These are phyloP conservation scores for Amylocystis lapponica DNA, from an alignment of 768 basidiomycete species.

Conservation along the genomic window DNA sequence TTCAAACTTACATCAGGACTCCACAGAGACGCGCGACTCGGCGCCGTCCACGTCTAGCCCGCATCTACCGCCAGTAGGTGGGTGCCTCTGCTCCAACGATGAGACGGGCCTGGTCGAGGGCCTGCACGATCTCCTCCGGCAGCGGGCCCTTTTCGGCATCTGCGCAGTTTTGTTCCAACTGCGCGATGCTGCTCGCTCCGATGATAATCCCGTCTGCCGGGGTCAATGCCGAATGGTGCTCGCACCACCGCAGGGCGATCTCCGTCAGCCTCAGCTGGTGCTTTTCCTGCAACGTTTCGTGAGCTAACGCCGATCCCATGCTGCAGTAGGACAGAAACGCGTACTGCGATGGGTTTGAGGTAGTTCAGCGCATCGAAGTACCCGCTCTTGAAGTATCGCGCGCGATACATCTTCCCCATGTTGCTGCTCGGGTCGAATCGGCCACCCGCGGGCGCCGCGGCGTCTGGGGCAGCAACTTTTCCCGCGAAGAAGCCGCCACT, in stretches of 20 bases:
- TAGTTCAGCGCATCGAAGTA: conserved; percentile 39
- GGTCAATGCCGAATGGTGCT: conserved; percentile 46
- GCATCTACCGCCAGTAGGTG: conserved; percentile 20
- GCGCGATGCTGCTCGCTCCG: conserved; percentile 40
- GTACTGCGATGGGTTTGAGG: conserved; percentile 35
- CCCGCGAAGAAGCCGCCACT: conserved; percentile 56
- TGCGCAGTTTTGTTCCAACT: conserved; percentile 39
- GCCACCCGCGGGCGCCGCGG: conserved; percentile 29
- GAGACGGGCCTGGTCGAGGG: conserved; percentile 43
- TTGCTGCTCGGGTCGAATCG: conserved; percentile 34
- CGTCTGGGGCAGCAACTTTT: conserved; percentile 35
- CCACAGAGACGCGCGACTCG: too few relatives aligned
- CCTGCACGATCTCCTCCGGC: conserved; percentile 44
- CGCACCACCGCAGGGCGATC: conserved; percentile 56
- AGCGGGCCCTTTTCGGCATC: conserved; percentile 49
- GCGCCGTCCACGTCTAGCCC: too few relatives aligned
- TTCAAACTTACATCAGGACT: too few relatives aligned
- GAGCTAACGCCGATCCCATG: not conserved
- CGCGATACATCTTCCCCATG: conserved; percentile 41
- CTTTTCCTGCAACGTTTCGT: conserved; percentile 29
- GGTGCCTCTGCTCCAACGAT: conserved; percentile 26
- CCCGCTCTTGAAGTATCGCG: conserved; percentile 37
- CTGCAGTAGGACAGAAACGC: conserved; percentile 8
- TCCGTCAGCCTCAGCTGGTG: conserved; percentile 45
- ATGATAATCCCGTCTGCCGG: conserved; percentile 41